Evolutionary conservation across 495 filamentous ascomycete species (phyloP).

Genomic region (Tuber indicum): DNA sequence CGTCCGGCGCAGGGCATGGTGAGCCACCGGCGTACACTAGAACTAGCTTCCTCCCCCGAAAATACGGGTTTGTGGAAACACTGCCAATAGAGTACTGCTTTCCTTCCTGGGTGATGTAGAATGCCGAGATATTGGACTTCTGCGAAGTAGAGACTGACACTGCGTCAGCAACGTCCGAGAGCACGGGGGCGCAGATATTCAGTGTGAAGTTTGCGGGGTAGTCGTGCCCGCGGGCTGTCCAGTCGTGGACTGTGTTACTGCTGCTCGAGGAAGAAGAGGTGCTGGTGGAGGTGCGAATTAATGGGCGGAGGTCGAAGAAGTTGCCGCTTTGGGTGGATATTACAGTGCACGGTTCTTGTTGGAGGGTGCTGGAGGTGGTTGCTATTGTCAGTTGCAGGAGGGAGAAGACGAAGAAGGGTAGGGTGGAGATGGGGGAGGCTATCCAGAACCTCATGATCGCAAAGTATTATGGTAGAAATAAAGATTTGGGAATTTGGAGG

Average conservation of each 20-base stretch:
- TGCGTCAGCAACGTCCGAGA: constrained; percentile 67
- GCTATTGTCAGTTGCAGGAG: constrained; percentile 12
- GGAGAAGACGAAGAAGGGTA: constrained; percentile 14
- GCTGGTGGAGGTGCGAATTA: constrained; percentile 52
- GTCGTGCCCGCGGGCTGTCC: constrained; percentile 75
- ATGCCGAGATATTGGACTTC: constrained; percentile 76
- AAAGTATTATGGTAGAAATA: constrained; percentile 1
- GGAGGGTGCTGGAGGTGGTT: constrained; percentile 26
- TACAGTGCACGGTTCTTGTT: constrained; percentile 63
- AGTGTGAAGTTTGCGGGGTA: constrained; percentile 86
- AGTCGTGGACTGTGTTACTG: constrained; percentile 51
- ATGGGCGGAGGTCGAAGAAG: constrained; percentile 83
- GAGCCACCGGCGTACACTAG: constrained; percentile 89
- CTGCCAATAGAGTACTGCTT: constrained; percentile 77
- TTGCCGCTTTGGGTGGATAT: constrained; percentile 64
- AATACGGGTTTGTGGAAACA: constrained; percentile 60
- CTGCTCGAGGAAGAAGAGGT: constrained; percentile 40
- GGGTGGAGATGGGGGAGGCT: constrained; percentile 20
- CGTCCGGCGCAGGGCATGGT: constrained; percentile 52
- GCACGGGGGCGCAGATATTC: constrained; percentile 84
- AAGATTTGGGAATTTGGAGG: background rate
- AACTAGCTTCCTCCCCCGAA: constrained; percentile 83
- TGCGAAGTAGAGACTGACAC: constrained; percentile 59
- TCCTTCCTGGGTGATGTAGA: constrained; percentile 59
- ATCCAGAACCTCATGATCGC: constrained; percentile 31